Evolutionary conservation across 1,284 basidiomycete genomes (phyloP).

Genomic region (Microbotryum silenes-acaulis): DNA sequence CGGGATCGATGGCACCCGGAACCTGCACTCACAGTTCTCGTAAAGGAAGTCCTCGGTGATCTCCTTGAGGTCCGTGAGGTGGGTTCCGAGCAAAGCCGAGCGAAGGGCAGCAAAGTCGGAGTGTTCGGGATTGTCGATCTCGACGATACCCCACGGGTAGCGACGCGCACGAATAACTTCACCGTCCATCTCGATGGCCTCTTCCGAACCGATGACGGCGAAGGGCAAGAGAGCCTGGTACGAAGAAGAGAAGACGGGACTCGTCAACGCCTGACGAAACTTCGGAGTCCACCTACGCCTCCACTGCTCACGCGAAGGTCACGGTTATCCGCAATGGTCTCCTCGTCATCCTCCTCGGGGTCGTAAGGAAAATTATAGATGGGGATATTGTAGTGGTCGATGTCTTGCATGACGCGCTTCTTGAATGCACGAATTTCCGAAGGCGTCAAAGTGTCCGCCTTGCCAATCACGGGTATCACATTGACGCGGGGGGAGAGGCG

Average conservation of each 20-base stretch:
- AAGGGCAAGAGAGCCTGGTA: constrained; percentile 63
- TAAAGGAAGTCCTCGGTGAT: constrained; percentile 3
- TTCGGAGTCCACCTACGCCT: too few relatives aligned
- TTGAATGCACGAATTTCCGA: constrained; percentile 88
- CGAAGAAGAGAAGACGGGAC: too few relatives aligned
- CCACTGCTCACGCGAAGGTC: constrained; percentile 60
- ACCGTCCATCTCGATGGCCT: constrained; percentile 87
- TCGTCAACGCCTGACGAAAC: too few relatives aligned
- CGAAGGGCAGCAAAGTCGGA: constrained; percentile 90
- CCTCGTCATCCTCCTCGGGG: constrained; percentile 94
- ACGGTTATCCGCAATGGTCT: constrained; percentile 94
- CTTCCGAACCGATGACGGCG: constrained; percentile 92
- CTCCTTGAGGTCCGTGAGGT: constrained; percentile 62
- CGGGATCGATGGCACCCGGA: too few relatives aligned
- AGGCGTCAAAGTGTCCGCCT: constrained; percentile 88
- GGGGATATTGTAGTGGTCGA: constrained; percentile 94
- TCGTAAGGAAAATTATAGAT: constrained; percentile 99
- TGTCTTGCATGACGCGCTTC: constrained; percentile 98
- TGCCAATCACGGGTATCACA: constrained; percentile 96
- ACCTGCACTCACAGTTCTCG: not conserved
- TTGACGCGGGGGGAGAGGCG: constrained; percentile 92
- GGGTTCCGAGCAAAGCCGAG: constrained; percentile 82
- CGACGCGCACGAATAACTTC: constrained; percentile 82
- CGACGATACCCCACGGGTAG: constrained; percentile 96
- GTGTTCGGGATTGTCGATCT: constrained; percentile 97